A percentile compares a stretch with the other conserved stretches of the same genome.
These are phyloP conservation scores for Tirmania nivea DNA, from an alignment of 495 filamentous ascomycete genomes.

Conservation along the genomic window DNA sequence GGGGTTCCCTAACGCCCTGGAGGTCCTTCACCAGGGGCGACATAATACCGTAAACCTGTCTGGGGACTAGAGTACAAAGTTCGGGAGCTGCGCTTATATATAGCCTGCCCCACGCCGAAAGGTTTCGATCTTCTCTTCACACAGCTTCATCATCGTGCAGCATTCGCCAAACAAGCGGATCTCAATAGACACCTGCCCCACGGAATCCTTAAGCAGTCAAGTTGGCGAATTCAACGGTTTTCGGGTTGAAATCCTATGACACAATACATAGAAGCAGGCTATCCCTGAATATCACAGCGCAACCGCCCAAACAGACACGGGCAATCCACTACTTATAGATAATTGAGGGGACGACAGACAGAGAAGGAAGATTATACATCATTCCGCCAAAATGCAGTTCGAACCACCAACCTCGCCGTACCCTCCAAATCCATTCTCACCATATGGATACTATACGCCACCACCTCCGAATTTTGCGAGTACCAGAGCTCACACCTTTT, in stretches of 20 bases:
- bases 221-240: background rate
- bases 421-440: background rate
- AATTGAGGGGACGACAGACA: too few species aligned
- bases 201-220: background rate
- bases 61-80: too few species aligned
- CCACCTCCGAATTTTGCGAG: background rate
- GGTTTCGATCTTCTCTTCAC: background rate
- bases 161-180: too few species aligned
- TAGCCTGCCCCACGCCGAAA: background rate
- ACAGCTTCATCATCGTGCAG: background rate
- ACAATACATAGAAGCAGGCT: too few species aligned
- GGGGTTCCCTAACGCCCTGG: too few species aligned
- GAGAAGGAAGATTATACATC: too few species aligned
- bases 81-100: background rate
- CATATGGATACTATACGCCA: background rate
- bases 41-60: too few species aligned
- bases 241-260: background rate
- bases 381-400: background rate
- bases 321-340: too few species aligned
- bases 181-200: too few species aligned
- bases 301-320: too few species aligned
- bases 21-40: too few species aligned
- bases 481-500: background rate
- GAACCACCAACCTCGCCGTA: background rate
- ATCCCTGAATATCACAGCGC: too few species aligned